Evolutionary conservation across 352 stramenopile species (phyloP).

Genomic region (Phytopythium kandeliae): DNA sequence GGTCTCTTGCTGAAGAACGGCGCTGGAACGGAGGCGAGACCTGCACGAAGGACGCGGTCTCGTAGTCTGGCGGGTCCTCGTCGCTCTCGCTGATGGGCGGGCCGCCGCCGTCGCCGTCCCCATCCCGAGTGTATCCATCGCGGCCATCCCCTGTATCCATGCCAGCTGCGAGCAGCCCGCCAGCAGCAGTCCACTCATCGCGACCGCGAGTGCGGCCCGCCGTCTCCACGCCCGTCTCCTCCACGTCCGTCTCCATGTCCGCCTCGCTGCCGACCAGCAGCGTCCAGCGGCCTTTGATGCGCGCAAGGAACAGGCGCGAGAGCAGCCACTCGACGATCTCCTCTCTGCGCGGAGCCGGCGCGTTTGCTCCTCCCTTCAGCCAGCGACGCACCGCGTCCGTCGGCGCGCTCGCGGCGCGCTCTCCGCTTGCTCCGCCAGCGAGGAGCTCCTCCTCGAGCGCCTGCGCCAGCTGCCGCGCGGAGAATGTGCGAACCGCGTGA

Average conservation of each 20-base stretch:
- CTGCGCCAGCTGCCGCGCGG: constrained; percentile 40
- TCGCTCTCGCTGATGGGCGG: background rate
- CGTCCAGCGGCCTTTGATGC: constrained; percentile 4
- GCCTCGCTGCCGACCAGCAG: background rate
- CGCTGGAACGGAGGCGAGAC: background rate
- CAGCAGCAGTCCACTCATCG: too few species aligned
- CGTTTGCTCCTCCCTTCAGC: constrained; percentile 18
- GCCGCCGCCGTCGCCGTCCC: background rate
- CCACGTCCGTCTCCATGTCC: background rate
- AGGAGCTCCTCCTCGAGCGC: constrained; percentile 33
- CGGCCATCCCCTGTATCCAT: constrained; percentile 2
- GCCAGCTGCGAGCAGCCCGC: background rate
- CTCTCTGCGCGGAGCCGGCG: constrained; percentile 28
- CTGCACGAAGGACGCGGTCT: background rate
- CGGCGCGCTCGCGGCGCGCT: background rate
- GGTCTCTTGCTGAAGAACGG: background rate
- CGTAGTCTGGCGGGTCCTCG: constrained; percentile 1
- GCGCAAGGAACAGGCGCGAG: constrained; percentile 31
- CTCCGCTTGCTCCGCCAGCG: background rate
- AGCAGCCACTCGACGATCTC: constrained; percentile 57
- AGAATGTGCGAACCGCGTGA: constrained; percentile 10
- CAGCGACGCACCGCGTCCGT: constrained; percentile 17
- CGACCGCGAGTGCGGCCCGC: too few species aligned
- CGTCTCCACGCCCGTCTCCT: too few species aligned
- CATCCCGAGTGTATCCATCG: constrained; percentile 6